phyloP scores from a whole-genome alignment of 2,329 filamentous ascomycete genomes.

The Colletotrichum echinochloae region DNA sequence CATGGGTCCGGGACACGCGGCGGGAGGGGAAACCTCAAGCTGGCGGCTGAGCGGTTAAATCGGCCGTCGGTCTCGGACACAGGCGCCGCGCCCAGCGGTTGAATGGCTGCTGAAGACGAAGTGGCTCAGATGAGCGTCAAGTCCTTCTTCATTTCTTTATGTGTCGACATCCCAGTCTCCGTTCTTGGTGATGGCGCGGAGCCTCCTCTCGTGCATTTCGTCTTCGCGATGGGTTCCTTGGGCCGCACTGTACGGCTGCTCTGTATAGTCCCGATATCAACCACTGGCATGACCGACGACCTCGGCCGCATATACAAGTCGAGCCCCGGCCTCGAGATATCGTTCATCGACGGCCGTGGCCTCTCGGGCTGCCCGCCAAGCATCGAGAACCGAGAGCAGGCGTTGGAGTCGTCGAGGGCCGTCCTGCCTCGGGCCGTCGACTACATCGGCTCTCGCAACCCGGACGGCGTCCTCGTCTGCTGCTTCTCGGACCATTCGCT shows the following conservation, averaged over 20 bases:
- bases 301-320: slow-evolving; percentile 12
- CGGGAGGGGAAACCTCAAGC: too few relatives aligned
- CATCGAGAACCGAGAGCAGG: slow-evolving; percentile 28
- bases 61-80: not conserved
- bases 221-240: not conserved
- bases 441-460: slow-evolving; percentile 2
- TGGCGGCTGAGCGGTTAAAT: slow-evolving; percentile 36
- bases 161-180: not conserved
- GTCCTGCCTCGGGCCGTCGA: slow-evolving; percentile 15
- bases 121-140: not conserved
- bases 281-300: slow-evolving; percentile 31
- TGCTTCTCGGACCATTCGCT: slow-evolving; percentile 37
- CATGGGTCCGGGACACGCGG: not conserved
- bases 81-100: not conserved
- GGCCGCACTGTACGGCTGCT: not conserved
- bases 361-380: slow-evolving; percentile 20
- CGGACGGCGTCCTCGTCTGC: slow-evolving; percentile 29
- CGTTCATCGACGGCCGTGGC: slow-evolving; percentile 24
- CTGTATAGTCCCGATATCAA: slow-evolving; percentile 35
- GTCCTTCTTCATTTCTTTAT: not conserved
- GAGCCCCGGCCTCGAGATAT: not conserved
- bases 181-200: not conserved
- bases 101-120: slow-evolving; percentile 12
- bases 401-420: not conserved
- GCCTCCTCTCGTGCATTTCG: too few relatives aligned